Percentiles rank a stretch among this genome's conserved stretches.
These are phyloP conservation scores for Cercophora scortea DNA, from an alignment of 495 filamentous ascomycete genomes.

Conservation along the genomic window DNA sequence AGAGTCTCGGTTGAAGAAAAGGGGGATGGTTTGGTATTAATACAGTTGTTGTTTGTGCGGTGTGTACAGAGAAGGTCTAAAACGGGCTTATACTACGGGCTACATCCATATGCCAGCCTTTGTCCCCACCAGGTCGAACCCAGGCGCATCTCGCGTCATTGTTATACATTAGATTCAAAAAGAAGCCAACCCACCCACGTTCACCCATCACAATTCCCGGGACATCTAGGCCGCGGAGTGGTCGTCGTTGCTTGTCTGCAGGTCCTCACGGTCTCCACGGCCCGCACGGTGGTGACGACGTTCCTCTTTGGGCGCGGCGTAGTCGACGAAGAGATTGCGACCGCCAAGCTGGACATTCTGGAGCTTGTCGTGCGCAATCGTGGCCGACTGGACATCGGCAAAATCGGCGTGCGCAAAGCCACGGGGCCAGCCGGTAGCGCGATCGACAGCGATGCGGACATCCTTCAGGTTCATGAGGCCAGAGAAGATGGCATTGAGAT, in stretches of 20 bases:
- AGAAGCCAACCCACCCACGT: no score
- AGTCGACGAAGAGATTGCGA: conserved; percentile 61
- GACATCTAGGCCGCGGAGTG: background rate
- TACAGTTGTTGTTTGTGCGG: background rate
- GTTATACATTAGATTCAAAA: no score
- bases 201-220: no score
- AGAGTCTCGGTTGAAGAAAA: no score
- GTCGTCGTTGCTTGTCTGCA: conserved; percentile 1
- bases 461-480: conserved; percentile 66
- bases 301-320: no score
- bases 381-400: conserved; percentile 52
- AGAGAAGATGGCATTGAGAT: conserved; percentile 75
- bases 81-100: background rate
- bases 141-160: no score
- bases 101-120: background rate
- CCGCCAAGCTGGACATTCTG: conserved; percentile 53
- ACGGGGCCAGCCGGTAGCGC: conserved; percentile 74
- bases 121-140: no score
- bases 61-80: background rate
- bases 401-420: conserved; percentile 94
- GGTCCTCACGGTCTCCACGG: no score
- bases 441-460: conserved; percentile 83
- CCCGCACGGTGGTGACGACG: no score
- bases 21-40: background rate
- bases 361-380: conserved; percentile 49